Percentiles rank a stretch among this genome's conserved stretches.
Evolutionary conservation across 495 filamentous ascomycete genomes (phyloP).

Genomic region (Gamarada debralockiae): DNA sequence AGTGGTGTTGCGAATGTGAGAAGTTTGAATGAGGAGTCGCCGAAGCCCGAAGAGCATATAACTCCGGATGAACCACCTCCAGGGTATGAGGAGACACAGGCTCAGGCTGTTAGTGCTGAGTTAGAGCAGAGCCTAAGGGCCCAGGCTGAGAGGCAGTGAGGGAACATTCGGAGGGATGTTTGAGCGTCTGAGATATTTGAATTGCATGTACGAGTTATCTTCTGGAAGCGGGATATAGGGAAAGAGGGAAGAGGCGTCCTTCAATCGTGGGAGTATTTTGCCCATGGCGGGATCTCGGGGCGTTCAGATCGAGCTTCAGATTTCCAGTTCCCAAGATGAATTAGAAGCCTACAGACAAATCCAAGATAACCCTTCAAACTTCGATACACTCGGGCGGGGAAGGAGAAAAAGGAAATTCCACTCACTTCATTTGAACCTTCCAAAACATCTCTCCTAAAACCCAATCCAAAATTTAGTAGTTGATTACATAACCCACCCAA

Average conservation of each 20-base stretch:
- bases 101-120: conserved; percentile 58
- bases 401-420: no score
- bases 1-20: conserved; percentile 8
- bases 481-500: no score
- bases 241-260: background rate
- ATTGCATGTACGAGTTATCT: background rate
- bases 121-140: conserved; percentile 45
- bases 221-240: background rate
- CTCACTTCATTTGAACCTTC: no score
- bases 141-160: conserved; percentile 22
- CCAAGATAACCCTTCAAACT: no score
- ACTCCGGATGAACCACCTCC: conserved; percentile 81
- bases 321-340: no score
- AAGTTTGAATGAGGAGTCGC: conserved; percentile 21
- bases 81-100: conserved; percentile 88
- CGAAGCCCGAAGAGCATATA: conserved; percentile 21
- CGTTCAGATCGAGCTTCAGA: no score
- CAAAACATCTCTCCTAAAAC: no score
- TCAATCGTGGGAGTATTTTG: background rate
- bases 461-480: no score
- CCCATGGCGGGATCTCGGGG: no score
- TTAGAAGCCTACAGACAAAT: no score
- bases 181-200: background rate
- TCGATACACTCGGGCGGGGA: no score
- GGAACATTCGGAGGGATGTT: background rate